Percentiles rank a stretch among this genome's conserved stretches.
Conservation (phyloP, 257 asterid species). For the Solanum arcanum region DNA sequence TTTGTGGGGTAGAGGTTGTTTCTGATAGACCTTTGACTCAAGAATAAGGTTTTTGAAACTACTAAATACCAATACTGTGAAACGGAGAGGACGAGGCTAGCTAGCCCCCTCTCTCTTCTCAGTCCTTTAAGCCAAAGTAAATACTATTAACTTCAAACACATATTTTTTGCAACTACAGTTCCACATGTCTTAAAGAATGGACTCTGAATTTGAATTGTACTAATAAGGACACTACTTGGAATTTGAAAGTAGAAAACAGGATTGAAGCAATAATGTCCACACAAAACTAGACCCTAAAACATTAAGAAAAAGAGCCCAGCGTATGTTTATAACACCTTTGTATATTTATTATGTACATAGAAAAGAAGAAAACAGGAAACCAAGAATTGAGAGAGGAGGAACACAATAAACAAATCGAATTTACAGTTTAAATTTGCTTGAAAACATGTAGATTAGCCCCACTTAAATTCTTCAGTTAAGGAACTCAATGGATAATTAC, state of each 20-base stretch:
- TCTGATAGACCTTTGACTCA: neutral
- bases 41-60: neutral
- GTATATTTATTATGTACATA: slow-evolving; percentile 1
- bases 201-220: neutral
- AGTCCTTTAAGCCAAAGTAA: too few species aligned
- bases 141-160: neutral
- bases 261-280: neutral
- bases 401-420: neutral
- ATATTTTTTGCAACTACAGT: neutral
- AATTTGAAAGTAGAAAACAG: neutral
- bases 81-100: neutral
- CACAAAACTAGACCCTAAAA: neutral
- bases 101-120: neutral
- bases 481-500: slow-evolving; percentile 25
- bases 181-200: neutral
- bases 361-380: neutral
- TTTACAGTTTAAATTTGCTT: neutral
- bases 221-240: too few species aligned
- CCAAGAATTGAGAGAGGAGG: neutral
- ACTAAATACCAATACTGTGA: neutral
- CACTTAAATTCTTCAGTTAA: slow-evolving; percentile 27
- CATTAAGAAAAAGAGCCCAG: neutral
- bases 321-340: slow-evolving; percentile 1
- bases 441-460: slow-evolving; percentile 13
- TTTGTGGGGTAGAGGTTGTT: neutral